Percentiles rank a stretch among this genome's conserved stretches.
Evolutionary conservation across 805 yeast genomes (phyloP).

Genomic region (Yamadazyma kitorensis): DNA sequence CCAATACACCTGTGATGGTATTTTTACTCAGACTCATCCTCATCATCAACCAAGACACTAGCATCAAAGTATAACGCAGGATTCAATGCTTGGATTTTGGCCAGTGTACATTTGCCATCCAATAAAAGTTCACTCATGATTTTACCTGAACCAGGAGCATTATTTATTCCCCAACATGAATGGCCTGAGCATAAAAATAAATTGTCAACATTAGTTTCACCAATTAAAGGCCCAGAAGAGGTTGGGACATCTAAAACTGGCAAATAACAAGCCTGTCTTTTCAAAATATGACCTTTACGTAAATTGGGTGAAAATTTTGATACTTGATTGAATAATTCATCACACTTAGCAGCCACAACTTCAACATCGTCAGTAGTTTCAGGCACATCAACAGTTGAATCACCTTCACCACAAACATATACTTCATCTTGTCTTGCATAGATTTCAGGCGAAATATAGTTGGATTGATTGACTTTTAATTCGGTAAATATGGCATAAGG

Average conservation of each 20-base stretch:
- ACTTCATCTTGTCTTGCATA: slow-evolving; percentile 95
- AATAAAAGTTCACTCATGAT: slow-evolving; percentile 81
- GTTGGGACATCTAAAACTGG: slow-evolving; percentile 95
- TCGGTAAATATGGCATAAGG: slow-evolving; percentile 96
- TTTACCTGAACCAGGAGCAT: slow-evolving; percentile 97
- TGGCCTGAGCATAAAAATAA: slow-evolving; percentile 87
- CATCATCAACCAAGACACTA: slow-evolving; percentile 32
- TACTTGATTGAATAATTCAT: slow-evolving; percentile 78
- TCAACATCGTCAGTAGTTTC: slow-evolving; percentile 93
- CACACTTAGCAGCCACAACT: slow-evolving; percentile 84
- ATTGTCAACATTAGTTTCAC: slow-evolving; percentile 84
- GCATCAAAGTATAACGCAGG: slow-evolving; percentile 89
- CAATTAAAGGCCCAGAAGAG: slow-evolving; percentile 88
- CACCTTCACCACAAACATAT: slow-evolving; percentile 97
- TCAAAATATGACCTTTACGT: slow-evolving; percentile 68
- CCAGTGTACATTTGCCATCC: slow-evolving; percentile 77
- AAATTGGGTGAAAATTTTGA: slow-evolving; percentile 70
- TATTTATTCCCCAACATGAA: slow-evolving; percentile 98
- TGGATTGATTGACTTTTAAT: slow-evolving; percentile 61
- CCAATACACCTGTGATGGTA: not conserved
- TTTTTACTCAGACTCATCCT: slow-evolving; percentile 6
- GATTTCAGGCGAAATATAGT: slow-evolving; percentile 86
- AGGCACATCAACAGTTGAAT: slow-evolving; percentile 84
- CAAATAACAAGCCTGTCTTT: slow-evolving; percentile 90
- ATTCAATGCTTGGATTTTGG: slow-evolving; percentile 78